Evolutionary conservation across 148 eudicot genomes (phyloP).

Genomic region (Mesembryanthemum crystallinum): DNA sequence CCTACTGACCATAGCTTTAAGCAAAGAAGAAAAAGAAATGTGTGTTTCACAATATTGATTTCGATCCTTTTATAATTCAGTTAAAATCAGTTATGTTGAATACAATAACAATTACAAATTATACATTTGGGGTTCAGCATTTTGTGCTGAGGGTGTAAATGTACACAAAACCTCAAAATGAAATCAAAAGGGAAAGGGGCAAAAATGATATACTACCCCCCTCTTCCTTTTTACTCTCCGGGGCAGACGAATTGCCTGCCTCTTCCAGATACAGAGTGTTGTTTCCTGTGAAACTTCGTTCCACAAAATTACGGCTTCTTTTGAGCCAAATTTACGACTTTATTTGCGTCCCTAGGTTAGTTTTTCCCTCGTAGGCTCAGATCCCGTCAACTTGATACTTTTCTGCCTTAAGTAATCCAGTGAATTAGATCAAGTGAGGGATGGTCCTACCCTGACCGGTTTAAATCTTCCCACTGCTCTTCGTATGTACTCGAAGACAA

Average conservation of each 20-base stretch:
- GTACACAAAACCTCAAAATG: neutral
- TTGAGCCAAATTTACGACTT: neutral
- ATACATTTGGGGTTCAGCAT: neutral
- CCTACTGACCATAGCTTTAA: too few relatives aligned
- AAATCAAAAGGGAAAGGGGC: neutral
- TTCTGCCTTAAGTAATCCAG: neutral
- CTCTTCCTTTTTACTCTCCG: neutral
- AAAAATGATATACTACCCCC: constrained; percentile 8
- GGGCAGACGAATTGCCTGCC: neutral
- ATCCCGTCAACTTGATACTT: neutral
- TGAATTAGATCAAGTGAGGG: constrained; percentile 34
- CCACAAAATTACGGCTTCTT: neutral
- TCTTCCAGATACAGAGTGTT: neutral
- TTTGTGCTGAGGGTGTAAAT: neutral
- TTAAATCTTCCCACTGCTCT: constrained; percentile 59
- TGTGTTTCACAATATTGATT: too few relatives aligned
- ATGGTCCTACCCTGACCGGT: constrained; percentile 62
- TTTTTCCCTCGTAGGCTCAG: neutral
- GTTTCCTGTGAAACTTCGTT: neutral
- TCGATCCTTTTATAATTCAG: too few relatives aligned
- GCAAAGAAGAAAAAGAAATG: too few relatives aligned
- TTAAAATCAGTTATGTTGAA: too few relatives aligned
- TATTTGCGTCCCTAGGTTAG: neutral
- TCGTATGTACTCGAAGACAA: constrained; percentile 49
- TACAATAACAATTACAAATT: constrained; percentile 1